A percentile compares a stretch with the other conserved stretches of the same genome.
These are phyloP conservation scores for Sapria himalayana DNA, from an alignment of 345 rosid species.

Conservation along the genomic window DNA sequence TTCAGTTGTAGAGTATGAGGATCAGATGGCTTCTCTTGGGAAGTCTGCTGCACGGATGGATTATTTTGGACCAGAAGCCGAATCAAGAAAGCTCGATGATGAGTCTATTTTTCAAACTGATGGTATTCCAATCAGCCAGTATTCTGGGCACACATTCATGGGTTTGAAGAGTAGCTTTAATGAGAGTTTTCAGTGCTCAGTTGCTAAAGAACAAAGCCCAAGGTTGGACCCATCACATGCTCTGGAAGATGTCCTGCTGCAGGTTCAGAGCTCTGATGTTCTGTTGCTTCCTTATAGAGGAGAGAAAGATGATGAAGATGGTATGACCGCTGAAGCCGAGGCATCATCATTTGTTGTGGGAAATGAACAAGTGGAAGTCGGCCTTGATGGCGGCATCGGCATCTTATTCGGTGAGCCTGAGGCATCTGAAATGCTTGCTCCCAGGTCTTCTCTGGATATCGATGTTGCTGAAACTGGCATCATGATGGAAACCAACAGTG, in stretches of 20 bases:
- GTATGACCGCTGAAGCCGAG: constrained; percentile 21
- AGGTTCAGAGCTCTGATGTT: constrained; percentile 46
- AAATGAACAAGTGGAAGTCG: constrained; percentile 30
- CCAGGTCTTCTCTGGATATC: constrained; percentile 29
- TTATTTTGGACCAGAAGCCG: constrained; percentile 21
- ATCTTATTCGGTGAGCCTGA: constrained; percentile 88
- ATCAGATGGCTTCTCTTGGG: constrained; percentile 8
- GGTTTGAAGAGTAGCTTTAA: constrained; percentile 11
- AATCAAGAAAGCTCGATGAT: constrained; percentile 18
- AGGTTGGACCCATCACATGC: constrained; percentile 27
- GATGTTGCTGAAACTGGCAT: constrained; percentile 24
- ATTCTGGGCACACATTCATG: constrained; percentile 7
- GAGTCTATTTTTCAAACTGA: constrained; percentile 17
- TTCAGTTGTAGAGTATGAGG: constrained; percentile 11
- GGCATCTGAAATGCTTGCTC: constrained; percentile 24
- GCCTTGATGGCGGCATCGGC: constrained; percentile 73
- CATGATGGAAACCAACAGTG: constrained; percentile 36
- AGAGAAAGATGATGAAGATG: constrained; percentile 17
- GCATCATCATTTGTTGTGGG: constrained; percentile 31
- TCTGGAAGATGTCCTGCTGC: constrained; percentile 42
- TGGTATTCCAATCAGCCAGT: constrained; percentile 12
- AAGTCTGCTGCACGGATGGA: constrained; percentile 27
- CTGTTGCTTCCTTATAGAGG: constrained; percentile 61
- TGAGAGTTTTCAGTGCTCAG: constrained; percentile 4
- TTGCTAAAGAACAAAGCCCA: constrained; percentile 15